Evolutionary conservation across 73 alveolate species (phyloP), one percentile per base, ranked within the genome.

Genomic region (Paramecium bursaria): DNA sequence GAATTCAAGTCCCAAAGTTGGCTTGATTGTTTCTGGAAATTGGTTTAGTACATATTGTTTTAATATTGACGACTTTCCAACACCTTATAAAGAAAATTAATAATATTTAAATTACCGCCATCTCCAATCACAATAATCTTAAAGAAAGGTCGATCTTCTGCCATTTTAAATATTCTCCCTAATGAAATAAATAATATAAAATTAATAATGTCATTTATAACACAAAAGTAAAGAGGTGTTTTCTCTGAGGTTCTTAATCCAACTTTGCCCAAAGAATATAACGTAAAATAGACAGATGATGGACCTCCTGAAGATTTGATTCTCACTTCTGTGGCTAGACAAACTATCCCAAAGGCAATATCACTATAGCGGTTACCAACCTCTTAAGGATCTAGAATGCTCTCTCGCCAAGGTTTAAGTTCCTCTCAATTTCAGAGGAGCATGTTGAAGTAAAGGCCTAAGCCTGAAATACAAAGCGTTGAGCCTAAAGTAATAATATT

Each of bases 291-390:
- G 31, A 17, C 30, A 21, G 73, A 53, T 55, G 42, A 79, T 26
- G 89, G 85, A 27, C 85, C 85, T 33, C 33, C 89, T 1, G 46
- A 54, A 46, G 82, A 42, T 9, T 48, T 53, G 13, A 79, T 79
- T 2, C 42, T 53, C 46, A 54, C 75, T 13, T 49, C 89, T 0
- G 54, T 79, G 9, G 46, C 50, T 23, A 26, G 53, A 1, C 46
- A 61, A 52, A 14, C 60, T 13, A 48, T 79, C 21, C 89, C 89
- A 23, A 79, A 79, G 17, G 89, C 89, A 13, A 53, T 79, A 46
- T 79, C 89, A 19, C 42, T 79, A 44, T 57, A 79, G 73, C 89
- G 89, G 48, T 79, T 79, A 79, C 76, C 51, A 46, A 53, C 89
- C 26, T 79, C 76, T 33, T 31, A 47, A 26, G 73, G 48, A 13